phyloP scores from a whole-genome alignment of 108 stramenopile species.

The Fistulifera pelliculosa region DNA sequence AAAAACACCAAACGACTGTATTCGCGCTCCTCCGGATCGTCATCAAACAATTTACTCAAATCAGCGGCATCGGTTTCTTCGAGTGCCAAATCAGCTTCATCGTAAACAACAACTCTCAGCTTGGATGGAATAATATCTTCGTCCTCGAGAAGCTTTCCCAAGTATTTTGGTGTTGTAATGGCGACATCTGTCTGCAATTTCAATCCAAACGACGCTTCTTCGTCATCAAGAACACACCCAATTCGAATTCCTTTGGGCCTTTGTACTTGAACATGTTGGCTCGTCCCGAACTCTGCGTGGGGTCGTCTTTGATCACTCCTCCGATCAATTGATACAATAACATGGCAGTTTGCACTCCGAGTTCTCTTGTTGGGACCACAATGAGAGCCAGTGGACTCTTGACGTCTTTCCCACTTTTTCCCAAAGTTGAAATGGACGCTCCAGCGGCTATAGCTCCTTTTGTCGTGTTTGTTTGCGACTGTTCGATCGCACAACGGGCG shows the following conservation, averaged over 20 bases:
- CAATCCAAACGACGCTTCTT: slow-evolving; percentile 67
- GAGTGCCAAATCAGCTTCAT: slow-evolving; percentile 80
- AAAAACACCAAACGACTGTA: slow-evolving; percentile 57
- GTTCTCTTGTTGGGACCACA: slow-evolving; percentile 87
- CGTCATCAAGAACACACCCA: slow-evolving; percentile 73
- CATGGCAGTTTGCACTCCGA: slow-evolving; percentile 83
- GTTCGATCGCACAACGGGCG: slow-evolving; percentile 46
- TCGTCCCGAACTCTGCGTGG: slow-evolving; percentile 32
- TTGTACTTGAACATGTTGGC: slow-evolving; percentile 77
- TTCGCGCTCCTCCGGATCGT: slow-evolving; percentile 29
- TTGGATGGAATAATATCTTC: slow-evolving; percentile 65
- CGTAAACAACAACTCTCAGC: slow-evolving; percentile 60
- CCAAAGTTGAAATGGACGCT: slow-evolving; percentile 47
- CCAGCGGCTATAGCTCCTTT: slow-evolving; percentile 35
- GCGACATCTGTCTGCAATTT: slow-evolving; percentile 83
- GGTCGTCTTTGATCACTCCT: slow-evolving; percentile 45
- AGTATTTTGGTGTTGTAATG: slow-evolving; percentile 66
- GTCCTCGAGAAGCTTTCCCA: slow-evolving; percentile 60
- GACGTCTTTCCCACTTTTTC: slow-evolving; percentile 67
- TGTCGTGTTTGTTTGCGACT: slow-evolving; percentile 33
- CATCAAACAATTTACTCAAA: slow-evolving; percentile 55
- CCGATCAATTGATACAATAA: slow-evolving; percentile 60
- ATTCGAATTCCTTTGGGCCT: slow-evolving; percentile 81
- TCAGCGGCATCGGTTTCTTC: slow-evolving; percentile 47
- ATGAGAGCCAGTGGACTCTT: slow-evolving; percentile 77